Evolutionary conservation across 2,329 filamentous ascomycete genomes (phyloP), one percentile per base, ranked within the genome.

Genomic region (Aspergillus sp.): DNA sequence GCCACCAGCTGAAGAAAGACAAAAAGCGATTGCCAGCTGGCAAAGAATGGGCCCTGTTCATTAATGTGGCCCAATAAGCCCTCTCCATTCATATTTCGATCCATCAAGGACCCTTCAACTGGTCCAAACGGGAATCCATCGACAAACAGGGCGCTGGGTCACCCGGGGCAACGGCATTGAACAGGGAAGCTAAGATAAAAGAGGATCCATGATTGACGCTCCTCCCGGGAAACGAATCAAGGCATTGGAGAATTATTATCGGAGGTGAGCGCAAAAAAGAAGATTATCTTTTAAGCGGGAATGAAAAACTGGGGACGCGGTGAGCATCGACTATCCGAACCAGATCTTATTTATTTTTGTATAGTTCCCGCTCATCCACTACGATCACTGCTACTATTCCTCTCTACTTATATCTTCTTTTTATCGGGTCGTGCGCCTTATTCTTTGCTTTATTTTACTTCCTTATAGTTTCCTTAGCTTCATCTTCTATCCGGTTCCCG

Each of bases 401-500:
- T 39, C 7, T 39, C 19, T 12, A 35, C 15, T 17, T 41, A 52
- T 41, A 41, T 46, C 38, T 42, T 48, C 39, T 19, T 44, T 38
- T 41, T 12, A 19, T 30, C 10, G 10, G 25, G 25, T 30, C 25
- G 10, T 10, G 10, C 10, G 9, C 25, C 30, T 37, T 23, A 15
- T 39, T 51, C 44, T 41, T 38, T 22, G 22, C 45, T 49, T 46
- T 25, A 44, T 37, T 20, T 15, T 35, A 35, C 33, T 42, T 35
- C n/a, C 45, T 10, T 30, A 19, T 23, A 20, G 17, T 41, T 41
- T 19, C 10, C 22, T 19, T 25, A n/a, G 13, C 25, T 37, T 7
- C 19, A 44, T 25, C 23, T 23, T 12, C 17, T 45, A 47, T 61
- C 48, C 46, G 54, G 59, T 46, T 33, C 45, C 35, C 22, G 10